These are phyloP conservation scores for Mimosa bimucronata DNA, from an alignment of 306 rosid species.

Conservation along the genomic window DNA sequence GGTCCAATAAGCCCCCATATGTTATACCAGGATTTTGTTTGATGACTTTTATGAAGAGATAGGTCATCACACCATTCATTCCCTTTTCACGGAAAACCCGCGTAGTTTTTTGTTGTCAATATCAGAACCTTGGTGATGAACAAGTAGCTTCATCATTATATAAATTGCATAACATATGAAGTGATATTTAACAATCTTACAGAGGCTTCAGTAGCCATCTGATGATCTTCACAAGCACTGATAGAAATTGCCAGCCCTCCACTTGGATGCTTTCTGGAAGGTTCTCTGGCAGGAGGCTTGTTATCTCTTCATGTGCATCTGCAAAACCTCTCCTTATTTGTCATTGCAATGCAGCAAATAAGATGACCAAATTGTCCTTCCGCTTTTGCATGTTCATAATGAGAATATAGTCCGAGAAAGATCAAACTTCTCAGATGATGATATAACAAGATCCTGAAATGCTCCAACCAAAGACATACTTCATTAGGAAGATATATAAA, in stretches of 20 bases:
- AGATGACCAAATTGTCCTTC: background rate
- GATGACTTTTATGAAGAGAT: slow-evolving; percentile 45
- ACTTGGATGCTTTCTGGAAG: slow-evolving; percentile 50
- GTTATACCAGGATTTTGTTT: slow-evolving; percentile 41
- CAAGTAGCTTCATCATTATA: background rate
- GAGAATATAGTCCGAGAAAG: slow-evolving; percentile 41
- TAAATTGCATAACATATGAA: background rate
- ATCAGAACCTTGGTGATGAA: slow-evolving; percentile 24
- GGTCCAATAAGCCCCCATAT: slow-evolving; percentile 47
- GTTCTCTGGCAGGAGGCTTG: slow-evolving; percentile 58
- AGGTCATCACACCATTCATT: slow-evolving; percentile 81
- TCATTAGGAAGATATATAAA: slow-evolving; percentile 15
- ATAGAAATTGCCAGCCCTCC: slow-evolving; percentile 73
- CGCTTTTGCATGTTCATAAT: slow-evolving; percentile 30
- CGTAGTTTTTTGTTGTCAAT: background rate
- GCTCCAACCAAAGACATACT: slow-evolving; percentile 27
- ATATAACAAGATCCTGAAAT: slow-evolving; percentile 60
- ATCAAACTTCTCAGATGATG: slow-evolving; percentile 63
- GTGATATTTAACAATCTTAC: slow-evolving; percentile 40
- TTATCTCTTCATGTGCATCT: slow-evolving; percentile 50
- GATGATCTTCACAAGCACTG: slow-evolving; percentile 74
- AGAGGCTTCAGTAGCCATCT: slow-evolving; percentile 66
- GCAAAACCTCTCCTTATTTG: background rate
- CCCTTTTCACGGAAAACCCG: slow-evolving; percentile 57
- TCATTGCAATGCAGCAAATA: slow-evolving; percentile 10